phyloP scores from a whole-genome alignment of 2,329 filamentous ascomycete genomes.

The Laburnicola sp. region DNA sequence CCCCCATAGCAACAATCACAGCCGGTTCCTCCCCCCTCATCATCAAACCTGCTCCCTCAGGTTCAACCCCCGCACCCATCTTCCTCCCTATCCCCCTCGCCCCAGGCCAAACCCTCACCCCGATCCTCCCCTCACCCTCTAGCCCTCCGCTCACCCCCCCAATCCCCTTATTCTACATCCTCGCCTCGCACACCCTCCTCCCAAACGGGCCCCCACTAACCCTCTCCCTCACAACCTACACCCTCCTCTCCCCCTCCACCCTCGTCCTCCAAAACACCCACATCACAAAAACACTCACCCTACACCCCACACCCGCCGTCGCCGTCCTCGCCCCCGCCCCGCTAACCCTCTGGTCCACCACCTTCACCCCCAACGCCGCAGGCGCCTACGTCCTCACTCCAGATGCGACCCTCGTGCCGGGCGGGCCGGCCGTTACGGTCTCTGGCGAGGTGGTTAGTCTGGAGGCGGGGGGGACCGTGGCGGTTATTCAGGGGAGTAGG shows the following conservation, averaged over 20 bases:
- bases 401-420: slow-evolving; percentile 42
- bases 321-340: slow-evolving; percentile 29
- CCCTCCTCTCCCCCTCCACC: slow-evolving; percentile 39
- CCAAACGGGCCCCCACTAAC: slow-evolving; percentile 42
- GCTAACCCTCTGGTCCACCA: slow-evolving; percentile 43
- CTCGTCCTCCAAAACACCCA: slow-evolving; percentile 43
- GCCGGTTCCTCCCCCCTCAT: slow-evolving; percentile 5
- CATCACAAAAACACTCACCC: slow-evolving; percentile 24
- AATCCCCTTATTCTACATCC: slow-evolving; percentile 18
- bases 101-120: slow-evolving; percentile 3
- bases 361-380: slow-evolving; percentile 49
- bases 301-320: slow-evolving; percentile 25
- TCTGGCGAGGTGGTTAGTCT: slow-evolving; percentile 41
- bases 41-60: slow-evolving; percentile 2
- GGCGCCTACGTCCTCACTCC: slow-evolving; percentile 48
- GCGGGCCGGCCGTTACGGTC: slow-evolving; percentile 42
- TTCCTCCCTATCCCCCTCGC: no score
- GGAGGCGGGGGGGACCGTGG: slow-evolving; percentile 29
- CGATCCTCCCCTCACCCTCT: not conserved
- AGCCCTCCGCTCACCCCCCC: not conserved
- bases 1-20: slow-evolving; percentile 17
- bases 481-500: slow-evolving; percentile 31
- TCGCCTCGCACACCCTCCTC: slow-evolving; percentile 37
- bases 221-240: slow-evolving; percentile 41
- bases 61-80: no score